These are phyloP conservation scores for Didymella pinodella DNA, from an alignment of 2,329 filamentous ascomycete species.

Conservation along the genomic window DNA sequence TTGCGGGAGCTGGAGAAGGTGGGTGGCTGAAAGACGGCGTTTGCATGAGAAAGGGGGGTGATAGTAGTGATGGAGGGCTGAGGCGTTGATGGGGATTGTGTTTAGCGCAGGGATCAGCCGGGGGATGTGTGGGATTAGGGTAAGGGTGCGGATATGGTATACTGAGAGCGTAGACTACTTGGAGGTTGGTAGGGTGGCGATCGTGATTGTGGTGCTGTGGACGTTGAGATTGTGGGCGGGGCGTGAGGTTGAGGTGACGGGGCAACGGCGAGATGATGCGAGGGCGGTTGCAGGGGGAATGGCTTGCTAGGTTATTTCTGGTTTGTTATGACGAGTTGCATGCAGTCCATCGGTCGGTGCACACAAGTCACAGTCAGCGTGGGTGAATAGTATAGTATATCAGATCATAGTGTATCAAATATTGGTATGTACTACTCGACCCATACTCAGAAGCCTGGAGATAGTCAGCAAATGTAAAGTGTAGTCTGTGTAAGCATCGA, in stretches of 20 bases:
- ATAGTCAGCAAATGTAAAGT: background rate
- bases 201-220: background rate
- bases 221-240: background rate
- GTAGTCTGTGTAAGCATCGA: background rate
- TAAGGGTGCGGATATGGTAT: constrained; percentile 4
- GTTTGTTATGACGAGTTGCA: background rate
- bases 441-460: constrained; percentile 11
- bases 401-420: background rate
- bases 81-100: background rate
- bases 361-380: background rate
- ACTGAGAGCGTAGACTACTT: background rate
- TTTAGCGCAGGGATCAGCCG: background rate
- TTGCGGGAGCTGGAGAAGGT: no score
- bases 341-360: background rate
- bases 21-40: no score
- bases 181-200: background rate
- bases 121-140: background rate
- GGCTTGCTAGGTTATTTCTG: constrained; percentile 6
- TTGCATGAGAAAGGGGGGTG: no score
- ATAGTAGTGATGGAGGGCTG: background rate
- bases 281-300: background rate
- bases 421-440: background rate
- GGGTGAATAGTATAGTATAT: no score
- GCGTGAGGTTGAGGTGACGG: background rate
- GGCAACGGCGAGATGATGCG: background rate